Evolutionary conservation across 129 eudicot species (phyloP).

Genomic region (Chrysanthemum seticuspe): DNA sequence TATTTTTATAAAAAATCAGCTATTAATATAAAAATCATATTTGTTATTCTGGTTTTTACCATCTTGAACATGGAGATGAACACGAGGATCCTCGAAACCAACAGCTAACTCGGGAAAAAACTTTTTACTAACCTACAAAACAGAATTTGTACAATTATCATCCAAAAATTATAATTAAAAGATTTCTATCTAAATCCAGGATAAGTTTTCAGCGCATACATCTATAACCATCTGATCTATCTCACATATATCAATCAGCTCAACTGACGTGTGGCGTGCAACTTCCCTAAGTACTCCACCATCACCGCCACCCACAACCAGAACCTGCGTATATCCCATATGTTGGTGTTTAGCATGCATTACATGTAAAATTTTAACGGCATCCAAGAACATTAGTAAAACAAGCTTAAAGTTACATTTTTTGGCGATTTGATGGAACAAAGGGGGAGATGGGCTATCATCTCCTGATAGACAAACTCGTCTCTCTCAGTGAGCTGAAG

Average conservation of each 20-base stretch:
- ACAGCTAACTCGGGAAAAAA: conserved; percentile 81
- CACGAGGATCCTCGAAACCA: conserved; percentile 97
- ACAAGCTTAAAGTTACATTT: conserved; percentile 44
- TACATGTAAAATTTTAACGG: background rate
- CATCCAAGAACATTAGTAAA: conserved; percentile 1
- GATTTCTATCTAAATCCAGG: background rate
- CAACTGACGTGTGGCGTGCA: conserved; percentile 86
- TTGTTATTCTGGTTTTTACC: conserved; percentile 39
- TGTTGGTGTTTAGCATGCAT: background rate
- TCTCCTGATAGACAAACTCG: conserved; percentile 97
- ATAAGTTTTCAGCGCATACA: conserved; percentile 47
- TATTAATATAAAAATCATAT: background rate
- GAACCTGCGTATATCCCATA: conserved; percentile 52
- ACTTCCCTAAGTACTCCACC: conserved; percentile 97
- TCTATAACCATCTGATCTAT: conserved; percentile 97
- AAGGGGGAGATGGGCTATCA: conserved; percentile 96
- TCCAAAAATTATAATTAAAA: background rate
- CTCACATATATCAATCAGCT: conserved; percentile 87
- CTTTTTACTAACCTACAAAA: conserved; percentile 72
- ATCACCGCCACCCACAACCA: conserved; percentile 99
- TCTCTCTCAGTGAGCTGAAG: conserved; percentile 93
- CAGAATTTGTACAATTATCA: conserved; percentile 11
- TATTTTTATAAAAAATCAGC: background rate
- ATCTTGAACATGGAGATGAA: conserved; percentile 84
- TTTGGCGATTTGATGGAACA: conserved; percentile 87